Percentiles rank a stretch among this genome's conserved stretches.
These are phyloP conservation scores for Polytolypa hystricis DNA, from an alignment of 2,329 filamentous ascomycete species.

Conservation along the genomic window DNA sequence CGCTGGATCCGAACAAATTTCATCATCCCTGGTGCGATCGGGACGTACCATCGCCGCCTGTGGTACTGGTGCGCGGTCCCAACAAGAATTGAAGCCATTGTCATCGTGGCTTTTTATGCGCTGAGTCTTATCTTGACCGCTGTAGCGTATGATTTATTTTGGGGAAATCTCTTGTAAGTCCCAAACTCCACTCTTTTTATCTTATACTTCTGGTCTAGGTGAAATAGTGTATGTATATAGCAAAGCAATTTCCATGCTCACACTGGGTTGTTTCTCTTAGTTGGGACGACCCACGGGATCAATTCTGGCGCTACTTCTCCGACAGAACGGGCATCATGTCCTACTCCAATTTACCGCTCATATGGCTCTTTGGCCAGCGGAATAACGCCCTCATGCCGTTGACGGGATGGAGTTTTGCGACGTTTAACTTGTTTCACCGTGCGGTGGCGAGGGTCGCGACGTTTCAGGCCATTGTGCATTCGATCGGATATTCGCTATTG, in stretches of 20 bases:
- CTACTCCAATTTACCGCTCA: conserved; percentile 50
- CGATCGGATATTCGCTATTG: conserved; percentile 44
- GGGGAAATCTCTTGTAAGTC: conserved; percentile 39
- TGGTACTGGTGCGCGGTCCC: conserved; percentile 38
- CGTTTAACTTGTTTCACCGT: conserved; percentile 57
- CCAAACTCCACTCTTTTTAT: too few species aligned
- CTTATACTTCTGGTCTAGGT: too few species aligned
- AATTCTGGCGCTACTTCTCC: conserved; percentile 46
- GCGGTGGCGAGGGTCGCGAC: conserved; percentile 54
- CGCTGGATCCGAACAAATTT: conserved; percentile 30
- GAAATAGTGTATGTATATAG: too few species aligned
- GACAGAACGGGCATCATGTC: conserved; percentile 55
- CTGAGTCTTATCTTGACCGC: conserved; percentile 35
- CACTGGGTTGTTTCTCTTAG: too few species aligned
- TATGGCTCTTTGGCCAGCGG: conserved; percentile 57
- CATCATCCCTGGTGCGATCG: conserved; percentile 34
- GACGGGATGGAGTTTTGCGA: conserved; percentile 58
- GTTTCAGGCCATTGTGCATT: conserved; percentile 52
- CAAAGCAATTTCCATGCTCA: too few species aligned
- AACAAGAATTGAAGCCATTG: conserved; percentile 36
- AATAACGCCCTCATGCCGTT: conserved; percentile 57
- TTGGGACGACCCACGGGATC: conserved; percentile 14
- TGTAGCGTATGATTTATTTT: conserved; percentile 35
- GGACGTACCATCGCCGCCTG: conserved; percentile 30
- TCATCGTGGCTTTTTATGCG: conserved; percentile 34